These are phyloP conservation scores for Aspergillus calidoustus DNA, from an alignment of 2,329 filamentous ascomycete genomes.

Conservation along the genomic window DNA sequence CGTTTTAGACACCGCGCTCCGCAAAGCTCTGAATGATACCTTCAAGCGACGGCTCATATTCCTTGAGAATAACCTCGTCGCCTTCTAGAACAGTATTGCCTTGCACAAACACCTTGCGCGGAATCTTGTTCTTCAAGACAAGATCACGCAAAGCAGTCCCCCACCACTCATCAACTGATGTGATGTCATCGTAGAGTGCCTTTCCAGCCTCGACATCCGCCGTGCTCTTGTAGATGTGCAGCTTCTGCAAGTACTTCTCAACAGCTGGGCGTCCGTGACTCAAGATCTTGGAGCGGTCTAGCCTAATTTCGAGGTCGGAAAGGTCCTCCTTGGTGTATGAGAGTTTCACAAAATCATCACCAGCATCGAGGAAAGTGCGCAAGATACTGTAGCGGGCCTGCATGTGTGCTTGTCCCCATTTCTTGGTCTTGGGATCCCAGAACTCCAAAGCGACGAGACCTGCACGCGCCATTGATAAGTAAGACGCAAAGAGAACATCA, in stretches of 20 bases:
- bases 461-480: conserved; percentile 93
- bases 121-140: conserved; percentile 64
- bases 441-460: conserved; percentile 87
- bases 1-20: conserved; percentile 55
- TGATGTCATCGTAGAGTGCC: conserved; percentile 82
- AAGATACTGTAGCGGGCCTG: conserved; percentile 90
- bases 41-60: conserved; percentile 80
- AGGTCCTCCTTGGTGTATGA: conserved; percentile 75
- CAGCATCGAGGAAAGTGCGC: conserved; percentile 74
- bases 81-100: conserved; percentile 78
- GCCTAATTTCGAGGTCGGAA: conserved; percentile 77
- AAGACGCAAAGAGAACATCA: conserved; percentile 84
- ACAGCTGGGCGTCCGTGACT: conserved; percentile 82
- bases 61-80: conserved; percentile 75
- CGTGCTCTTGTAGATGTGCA: conserved; percentile 91
- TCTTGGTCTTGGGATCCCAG: conserved; percentile 88
- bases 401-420: conserved; percentile 93
- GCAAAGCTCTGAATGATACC: conserved; percentile 85
- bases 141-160: conserved; percentile 72
- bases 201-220: conserved; percentile 80
- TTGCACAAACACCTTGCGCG: conserved; percentile 81
- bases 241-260: conserved; percentile 82
- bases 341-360: conserved; percentile 84
- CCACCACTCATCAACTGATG: conserved; percentile 82
- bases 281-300: conserved; percentile 86